Evolutionary conservation across 768 basidiomycete genomes (phyloP).

Genomic region (Ephemerocybe angulata): DNA sequence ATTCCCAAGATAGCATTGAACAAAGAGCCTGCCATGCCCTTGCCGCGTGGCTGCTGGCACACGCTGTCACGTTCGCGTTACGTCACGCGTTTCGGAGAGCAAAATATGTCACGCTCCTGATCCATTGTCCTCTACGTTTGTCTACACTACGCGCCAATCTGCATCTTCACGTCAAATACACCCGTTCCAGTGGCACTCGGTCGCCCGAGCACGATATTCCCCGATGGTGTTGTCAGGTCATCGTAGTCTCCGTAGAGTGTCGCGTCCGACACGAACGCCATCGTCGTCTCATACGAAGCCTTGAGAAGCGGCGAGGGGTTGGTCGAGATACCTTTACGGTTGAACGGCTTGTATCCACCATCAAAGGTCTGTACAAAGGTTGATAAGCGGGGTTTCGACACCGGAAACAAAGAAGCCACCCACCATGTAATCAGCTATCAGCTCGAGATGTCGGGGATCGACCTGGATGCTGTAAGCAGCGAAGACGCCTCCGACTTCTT

Average conservation of each 20-base stretch:
- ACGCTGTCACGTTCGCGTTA: slow-evolving; percentile 34
- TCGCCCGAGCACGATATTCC: slow-evolving; percentile 86
- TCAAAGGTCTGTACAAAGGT: slow-evolving; percentile 80
- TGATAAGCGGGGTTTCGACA: neutral
- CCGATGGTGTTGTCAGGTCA: slow-evolving; percentile 84
- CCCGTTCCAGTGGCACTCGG: slow-evolving; percentile 93
- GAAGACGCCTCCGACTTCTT: slow-evolving; percentile 90
- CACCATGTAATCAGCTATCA: slow-evolving; percentile 99
- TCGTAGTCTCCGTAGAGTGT: slow-evolving; percentile 95
- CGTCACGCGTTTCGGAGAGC: slow-evolving; percentile 10
- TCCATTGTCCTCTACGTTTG: slow-evolving; percentile 12
- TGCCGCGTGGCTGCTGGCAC: slow-evolving; percentile 12
- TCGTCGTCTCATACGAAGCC: slow-evolving; percentile 96
- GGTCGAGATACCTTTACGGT: slow-evolving; percentile 88
- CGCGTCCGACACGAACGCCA: slow-evolving; percentile 89
- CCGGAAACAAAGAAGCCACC: slow-evolving; percentile 21
- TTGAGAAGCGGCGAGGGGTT: slow-evolving; percentile 96
- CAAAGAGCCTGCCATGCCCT: slow-evolving; percentile 5
- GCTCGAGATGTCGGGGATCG: slow-evolving; percentile 86
- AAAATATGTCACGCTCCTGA: slow-evolving; percentile 7
- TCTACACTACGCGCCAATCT: slow-evolving; percentile 12
- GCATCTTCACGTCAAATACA: slow-evolving; percentile 83
- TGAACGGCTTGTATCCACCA: slow-evolving; percentile 97
- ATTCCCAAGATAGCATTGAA: slow-evolving; percentile 15
- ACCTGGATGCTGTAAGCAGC: slow-evolving; percentile 95